Base-by-base conservation (phyloP, 2,329 filamentous ascomycete species). In the Pestalotiopsis sp. region DNA sequence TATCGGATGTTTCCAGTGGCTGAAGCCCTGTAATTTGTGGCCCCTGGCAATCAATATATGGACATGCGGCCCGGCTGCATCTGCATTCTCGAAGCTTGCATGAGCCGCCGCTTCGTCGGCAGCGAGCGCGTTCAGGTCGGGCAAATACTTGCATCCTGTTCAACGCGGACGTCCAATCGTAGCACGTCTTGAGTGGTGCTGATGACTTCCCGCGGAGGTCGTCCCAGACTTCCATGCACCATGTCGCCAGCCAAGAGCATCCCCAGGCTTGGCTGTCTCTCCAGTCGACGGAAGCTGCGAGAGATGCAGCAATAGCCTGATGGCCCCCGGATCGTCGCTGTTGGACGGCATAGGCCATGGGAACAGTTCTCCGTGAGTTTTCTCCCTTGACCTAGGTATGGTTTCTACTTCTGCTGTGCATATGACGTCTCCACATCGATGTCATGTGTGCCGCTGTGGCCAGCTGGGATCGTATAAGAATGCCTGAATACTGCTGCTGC, bases 1-100 rank as follows among this genome's bases (percentile, higher is more conserved):
- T 65, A 65, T 65, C 62, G 62, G 62, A 30, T 48, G 62, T 39
- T 44, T 64, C 38, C 35, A 64, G 40, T 38, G 39, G 61, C 62
- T 57, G 20, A 48, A 35, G 13, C 20, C 62, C 62, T 56, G 26
- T 52, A 44, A 63, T 48, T 26, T 52, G 26, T 61, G 40, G 39
- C 60, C 39, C 56, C 56, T 58, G 59, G 24, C 35, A 62, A 62
- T 62, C 35, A 62, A 62, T 62, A 22, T 62, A 13, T 62, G 59
- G 59, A 14, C 17, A 17, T 56, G 48, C 62, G 62, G 62, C n/a
- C 62, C 62, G 62, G 62, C 62, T 65, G 40, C 22, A 39, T 55
- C 62, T 65, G 40, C 22, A 39, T 55, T 65, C 24, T 55, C 48
- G 62, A 55, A 52, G 44, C 17, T n/a, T 65, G 44, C 40, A 61